Base-by-base conservation (phyloP, 805 yeast species). In the Clavispora phyllophila region DNA sequence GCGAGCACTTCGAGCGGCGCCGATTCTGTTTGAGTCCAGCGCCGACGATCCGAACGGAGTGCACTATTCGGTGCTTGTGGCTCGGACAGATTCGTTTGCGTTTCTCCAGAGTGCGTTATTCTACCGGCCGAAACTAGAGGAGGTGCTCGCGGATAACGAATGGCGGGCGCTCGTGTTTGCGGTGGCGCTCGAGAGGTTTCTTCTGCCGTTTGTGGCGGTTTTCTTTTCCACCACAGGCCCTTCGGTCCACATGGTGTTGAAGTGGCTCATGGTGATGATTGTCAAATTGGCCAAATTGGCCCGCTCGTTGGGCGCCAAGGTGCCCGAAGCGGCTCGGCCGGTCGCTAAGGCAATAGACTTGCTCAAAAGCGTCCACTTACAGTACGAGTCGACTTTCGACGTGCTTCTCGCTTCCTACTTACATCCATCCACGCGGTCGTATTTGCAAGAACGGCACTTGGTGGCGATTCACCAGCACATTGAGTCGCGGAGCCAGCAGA, bases 351-450 rank as follows among this genome's bases (percentile, higher is more conserved):
- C 53, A 6, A 31, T 50, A 4, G 38, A 29, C 10, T 39, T 38
- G 19, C 29, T 53, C 22, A 34, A 36, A 9, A 34, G 42, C 9
- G 39, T 45, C 34, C 57, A 57, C 43, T 24, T 39, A 15, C 39
- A 39, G 10, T 31, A 50, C 9, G 56, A 55, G 24, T 29, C 37
- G 3, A 50, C 45, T 18, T 48, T 50, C 23, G 51, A 50, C 13
- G 25, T 56, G 18, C 23, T 40, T 8, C 17, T 51, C 10, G 45
- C 61, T 3, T 40, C 50, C 25, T 57, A 56, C 41, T 45, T 56
- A 29, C 62, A 57, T 42, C 62, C 62, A 12, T 49, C 58, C 9
- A 56, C 61, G 13, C 52, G 50, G 37, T 43, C 57, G 28, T 56
- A 42, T 39, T 44, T 56, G 28, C 48, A 48, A 34, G 59, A 53